Base-by-base conservation (phyloP, 2,329 filamentous ascomycete genomes). In the Erysiphe neolycopersici region DNA sequence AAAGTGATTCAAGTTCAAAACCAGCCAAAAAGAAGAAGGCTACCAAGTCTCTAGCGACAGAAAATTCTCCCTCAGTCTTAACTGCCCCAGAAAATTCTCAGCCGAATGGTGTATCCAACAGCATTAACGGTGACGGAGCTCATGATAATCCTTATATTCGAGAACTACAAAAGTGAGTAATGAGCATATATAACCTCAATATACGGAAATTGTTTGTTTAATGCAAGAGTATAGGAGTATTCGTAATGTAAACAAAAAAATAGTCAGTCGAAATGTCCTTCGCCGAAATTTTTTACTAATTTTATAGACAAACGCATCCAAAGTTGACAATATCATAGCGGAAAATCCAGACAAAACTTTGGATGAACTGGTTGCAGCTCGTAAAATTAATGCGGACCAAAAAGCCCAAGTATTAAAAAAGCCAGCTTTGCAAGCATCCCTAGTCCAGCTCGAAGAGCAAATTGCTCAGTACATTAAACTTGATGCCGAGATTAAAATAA, bases 161-260 rank as follows among this genome's bases (percentile, higher is more conserved):
- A 58, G 87, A 95, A 59, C 68, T 95, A 42, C 75, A 87, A 57
- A 94, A 92, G 85, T 93, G 64, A 35, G 16, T 17, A 36, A 36
- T 13, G 14, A 6, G 11, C 33, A 9, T 17, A n/a, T n/a, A 36
- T 11, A 36, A 36, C 11, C 14, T 36, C 14, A 17, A 14, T 36
- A n/a, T 12, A 36, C 5, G 6, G 6, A 6, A 17, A 13, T n/a
- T n/a, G 16, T 6, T 9, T 36, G 14, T 36, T 17, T 36, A 17
- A 36, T 17, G 13, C 5, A 6, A 36, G 1, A 36, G 14, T 46
- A 38, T 47, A 93, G 84, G 68, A 83, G 73, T 61, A 80, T 94
- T 54, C 84, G 87, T 57, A 92, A 89, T 61, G 65, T 89, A 56
- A 79, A 76, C 66, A 95, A 94, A 71, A 94, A 94, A 64, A 76